Evolutionary conservation across 2,329 filamentous ascomycete genomes (phyloP).

Genomic region (Venturia effusa): DNA sequence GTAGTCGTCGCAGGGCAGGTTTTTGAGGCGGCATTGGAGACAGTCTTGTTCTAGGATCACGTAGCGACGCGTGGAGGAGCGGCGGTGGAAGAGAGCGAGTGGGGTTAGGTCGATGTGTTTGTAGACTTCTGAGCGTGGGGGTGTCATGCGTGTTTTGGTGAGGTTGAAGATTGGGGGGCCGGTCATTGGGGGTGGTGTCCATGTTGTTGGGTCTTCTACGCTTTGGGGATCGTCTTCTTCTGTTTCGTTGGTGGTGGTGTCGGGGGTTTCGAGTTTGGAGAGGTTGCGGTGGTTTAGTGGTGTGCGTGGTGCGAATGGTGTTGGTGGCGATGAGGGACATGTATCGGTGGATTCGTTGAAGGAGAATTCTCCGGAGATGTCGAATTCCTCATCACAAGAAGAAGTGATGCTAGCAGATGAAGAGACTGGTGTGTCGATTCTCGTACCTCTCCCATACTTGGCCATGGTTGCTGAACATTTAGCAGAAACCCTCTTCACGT

Average conservation of each 20-base stretch:
- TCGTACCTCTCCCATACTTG: neutral
- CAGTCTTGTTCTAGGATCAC: conserved; percentile 9
- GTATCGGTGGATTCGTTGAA: neutral
- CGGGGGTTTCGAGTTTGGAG: neutral
- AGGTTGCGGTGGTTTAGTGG: neutral
- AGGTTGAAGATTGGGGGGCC: conserved; percentile 1
- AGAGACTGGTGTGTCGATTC: neutral
- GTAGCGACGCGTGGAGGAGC: neutral
- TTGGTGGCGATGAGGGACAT: neutral
- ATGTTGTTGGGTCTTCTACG: neutral
- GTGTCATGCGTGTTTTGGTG: neutral
- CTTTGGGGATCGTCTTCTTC: neutral
- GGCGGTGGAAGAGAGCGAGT: neutral
- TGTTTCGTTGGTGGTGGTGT: neutral
- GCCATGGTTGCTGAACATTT: neutral
- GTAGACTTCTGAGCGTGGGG: conserved; percentile 4
- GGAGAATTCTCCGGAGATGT: neutral
- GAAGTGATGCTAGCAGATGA: neutral
- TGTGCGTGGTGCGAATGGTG: neutral
- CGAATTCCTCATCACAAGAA: neutral
- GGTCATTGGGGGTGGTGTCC: neutral
- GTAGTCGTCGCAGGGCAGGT: conserved; percentile 6
- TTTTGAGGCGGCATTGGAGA: conserved; percentile 11
- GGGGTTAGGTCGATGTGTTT: conserved; percentile 2
- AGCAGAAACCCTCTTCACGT: neutral